phyloP scores from a whole-genome alignment of 768 basidiomycete species.

The Naganishia kalamii region DNA sequence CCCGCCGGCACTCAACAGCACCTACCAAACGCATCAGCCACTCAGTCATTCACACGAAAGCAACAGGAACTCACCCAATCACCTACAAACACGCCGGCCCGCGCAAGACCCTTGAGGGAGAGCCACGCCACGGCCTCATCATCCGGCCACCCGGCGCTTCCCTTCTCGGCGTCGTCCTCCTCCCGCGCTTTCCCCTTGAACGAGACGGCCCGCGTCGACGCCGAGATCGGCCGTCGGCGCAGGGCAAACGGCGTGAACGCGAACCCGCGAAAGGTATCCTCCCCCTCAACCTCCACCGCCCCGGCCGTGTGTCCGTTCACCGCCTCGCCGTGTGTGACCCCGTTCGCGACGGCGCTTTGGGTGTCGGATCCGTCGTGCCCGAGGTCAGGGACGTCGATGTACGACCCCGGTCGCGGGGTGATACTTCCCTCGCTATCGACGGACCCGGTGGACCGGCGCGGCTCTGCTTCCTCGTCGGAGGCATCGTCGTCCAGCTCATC shows the following conservation, averaged over 20 bases:
- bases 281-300: neutral
- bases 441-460: constrained; percentile 26
- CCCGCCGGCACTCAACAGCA: constrained; percentile 6
- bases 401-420: constrained; percentile 31
- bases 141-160: constrained; percentile 17
- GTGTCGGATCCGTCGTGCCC: neutral
- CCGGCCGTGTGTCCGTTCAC: constrained; percentile 2
- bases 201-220: neutral
- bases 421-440: constrained; percentile 27
- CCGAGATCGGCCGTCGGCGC: neutral
- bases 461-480: constrained; percentile 19
- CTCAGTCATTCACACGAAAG: neutral
- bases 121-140: constrained; percentile 38
- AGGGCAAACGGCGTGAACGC: constrained; percentile 7
- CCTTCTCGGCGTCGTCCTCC: constrained; percentile 20
- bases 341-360: neutral
- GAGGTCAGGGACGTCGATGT: neutral
- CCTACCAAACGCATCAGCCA: too few relatives aligned
- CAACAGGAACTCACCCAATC: constrained; percentile 40
- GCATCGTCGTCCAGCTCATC: constrained; percentile 14
- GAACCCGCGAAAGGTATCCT: neutral
- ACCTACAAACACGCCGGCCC: constrained; percentile 43
- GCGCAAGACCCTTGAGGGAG: constrained; percentile 38
- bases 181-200: constrained; percentile 1
- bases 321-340: neutral